Base-by-base conservation (phyloP, 2,329 filamentous ascomycete species). In the Drechslerella stenobrocha region DNA sequence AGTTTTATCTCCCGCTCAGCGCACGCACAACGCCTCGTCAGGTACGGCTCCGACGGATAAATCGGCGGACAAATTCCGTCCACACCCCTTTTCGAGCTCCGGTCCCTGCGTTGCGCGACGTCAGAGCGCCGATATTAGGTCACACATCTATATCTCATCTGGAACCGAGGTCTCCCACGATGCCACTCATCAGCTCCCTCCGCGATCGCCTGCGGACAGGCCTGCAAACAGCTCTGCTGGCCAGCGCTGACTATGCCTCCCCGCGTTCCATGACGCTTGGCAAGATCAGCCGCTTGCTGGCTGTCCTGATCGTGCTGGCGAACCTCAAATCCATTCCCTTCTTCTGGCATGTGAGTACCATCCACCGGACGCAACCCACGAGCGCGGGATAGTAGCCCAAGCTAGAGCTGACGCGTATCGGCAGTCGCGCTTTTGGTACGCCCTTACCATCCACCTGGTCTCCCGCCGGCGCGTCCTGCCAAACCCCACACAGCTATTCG, bases 241-340 rank as follows among this genome's bases (percentile, higher is more conserved):
- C 63, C 28, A 28, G 55, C 55, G 55, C 55, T 11, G 50, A 55
- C 37, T 67, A 67, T 37, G 55, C 55, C 55, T 50, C 53, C 30
- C 63, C 63, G 45, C 44, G 51, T 18, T 55, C 20, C 37, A 51
- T 67, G 50, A 67, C 55, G 11, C 8, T 55, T 6, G 44, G 63
- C 20, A 67, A 67, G 55, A 26, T 67, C 34, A 55, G 63, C 37
- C 42, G 45, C 28, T 20, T 67, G 23, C 9, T 67, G 5, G 63
- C 55, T 7, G 63, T 86, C n/a, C 57, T 83, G 13, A 82, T 87
- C 58, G 78, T 83, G 11, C 52, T 86, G 7, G 72, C 82, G 40
- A 91, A 91, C 75, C 80, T 86, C 77, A 92, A 92, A 80, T 87
- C 82, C 69, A 74, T 90, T 66, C 88, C 88, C 0, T 81, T 89